Evolutionary conservation across 208 protist genomes (phyloP), one percentile per base, ranked within the genome.

Genomic region (Leishmania turanica): DNA sequence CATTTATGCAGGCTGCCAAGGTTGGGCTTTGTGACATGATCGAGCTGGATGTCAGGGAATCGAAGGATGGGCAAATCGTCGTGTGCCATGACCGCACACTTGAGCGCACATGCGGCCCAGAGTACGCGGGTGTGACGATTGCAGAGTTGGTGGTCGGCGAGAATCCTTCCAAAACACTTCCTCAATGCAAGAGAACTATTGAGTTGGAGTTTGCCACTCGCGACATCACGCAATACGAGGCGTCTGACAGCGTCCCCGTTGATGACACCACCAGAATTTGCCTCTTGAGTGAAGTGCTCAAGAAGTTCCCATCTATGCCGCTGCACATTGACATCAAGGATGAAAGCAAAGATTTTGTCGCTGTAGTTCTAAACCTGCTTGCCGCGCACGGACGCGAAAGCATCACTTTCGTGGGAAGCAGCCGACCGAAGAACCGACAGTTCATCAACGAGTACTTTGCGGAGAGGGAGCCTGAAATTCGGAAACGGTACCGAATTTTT

Each of bases 291-390:
- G 91, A 97, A 70, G 92, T 97, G 19, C 93, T 96, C 54, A 87
- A 96, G 7, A 70, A 51, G 19, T 86, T 96, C n/a, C 89, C 89
- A 0, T 49, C 75, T 24, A 74, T 89, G n/a, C 91, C 91, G 5
- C 60, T 96, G 40, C 92, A 97, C 76, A 80, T 97, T 37, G 94
- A 97, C 78, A 94, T 96, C 58, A 96, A 97, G 70, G 91, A 84
- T 70, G 70, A 74, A 47, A 75, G 87, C 40, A 82, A 82, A 70
- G 84, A 86, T 15, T 88, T 92, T 78, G 89, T 89, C 3, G 77
- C 82, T 13, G 74, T 71, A 1, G 91, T 97, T 34, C 60, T 96
- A 8, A 82, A 94, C 68, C 74, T 97, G 81, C 92, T 96, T 60
- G 86, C 91, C 31, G 45, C 58, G n/a, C 91, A 93, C 78, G 65